Conservation (phyloP, 2,329 filamentous ascomycete genomes). For the Fusarium torulosum region DNA sequence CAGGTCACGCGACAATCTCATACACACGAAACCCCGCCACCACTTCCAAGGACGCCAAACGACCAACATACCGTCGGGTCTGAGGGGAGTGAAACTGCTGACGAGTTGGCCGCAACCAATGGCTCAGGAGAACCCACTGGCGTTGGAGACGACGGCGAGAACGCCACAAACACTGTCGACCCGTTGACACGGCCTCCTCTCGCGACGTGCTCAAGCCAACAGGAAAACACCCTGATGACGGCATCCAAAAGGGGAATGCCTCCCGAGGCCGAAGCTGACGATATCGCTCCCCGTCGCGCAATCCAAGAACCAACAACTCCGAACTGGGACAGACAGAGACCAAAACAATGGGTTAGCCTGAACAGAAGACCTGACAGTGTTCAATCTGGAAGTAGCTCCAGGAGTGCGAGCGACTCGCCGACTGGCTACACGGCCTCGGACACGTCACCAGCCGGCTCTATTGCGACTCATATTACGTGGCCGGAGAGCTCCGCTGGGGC, state of each 20-base stretch:
- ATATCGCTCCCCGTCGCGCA: neutral
- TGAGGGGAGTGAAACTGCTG: neutral
- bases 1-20: neutral
- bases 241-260: no score
- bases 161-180: no score
- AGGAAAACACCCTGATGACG: no score
- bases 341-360: neutral
- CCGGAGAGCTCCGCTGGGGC: neutral
- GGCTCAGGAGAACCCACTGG: no score
- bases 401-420: neutral
- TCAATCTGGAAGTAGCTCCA: neutral
- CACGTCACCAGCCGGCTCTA: conserved; percentile 6
- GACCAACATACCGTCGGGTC: neutral
- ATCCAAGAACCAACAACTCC: neutral
- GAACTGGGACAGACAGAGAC: neutral
- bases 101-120: neutral
- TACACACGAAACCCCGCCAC: neutral
- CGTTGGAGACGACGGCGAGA: no score
- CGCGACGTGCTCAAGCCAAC: no score
- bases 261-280: no score
- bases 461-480: conserved; percentile 7
- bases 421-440: neutral
- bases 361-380: neutral
- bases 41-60: neutral
- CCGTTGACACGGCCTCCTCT: no score